Conservation (phyloP, 2,329 filamentous ascomycete genomes). For the Cercospora sojina region DNA sequence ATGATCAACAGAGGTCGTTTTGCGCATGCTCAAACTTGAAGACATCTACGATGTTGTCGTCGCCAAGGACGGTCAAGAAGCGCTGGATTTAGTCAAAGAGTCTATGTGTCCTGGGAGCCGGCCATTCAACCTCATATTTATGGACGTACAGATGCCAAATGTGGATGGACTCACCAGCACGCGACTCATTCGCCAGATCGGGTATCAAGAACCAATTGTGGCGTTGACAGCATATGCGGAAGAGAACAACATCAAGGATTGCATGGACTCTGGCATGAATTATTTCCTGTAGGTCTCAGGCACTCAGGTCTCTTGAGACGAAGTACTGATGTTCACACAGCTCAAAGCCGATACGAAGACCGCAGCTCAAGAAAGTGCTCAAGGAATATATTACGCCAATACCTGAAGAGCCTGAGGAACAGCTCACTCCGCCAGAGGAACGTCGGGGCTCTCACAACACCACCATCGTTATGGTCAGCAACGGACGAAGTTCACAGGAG, state of each 20-base stretch:
- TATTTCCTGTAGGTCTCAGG: conserved; percentile 63
- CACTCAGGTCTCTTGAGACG: background rate
- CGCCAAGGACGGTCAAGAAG: conserved; percentile 65
- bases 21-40: conserved; percentile 70
- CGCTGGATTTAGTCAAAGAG: conserved; percentile 79
- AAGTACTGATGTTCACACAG: conserved; percentile 8
- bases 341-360: conserved; percentile 68
- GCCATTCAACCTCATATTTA: conserved; percentile 85
- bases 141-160: conserved; percentile 50
- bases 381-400: conserved; percentile 64
- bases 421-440: conserved; percentile 6
- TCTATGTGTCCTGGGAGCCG: conserved; percentile 65
- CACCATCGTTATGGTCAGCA: conserved; percentile 22
- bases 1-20: conserved; percentile 47
- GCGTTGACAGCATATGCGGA: conserved; percentile 88
- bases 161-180: conserved; percentile 87
- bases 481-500: conserved; percentile 3
- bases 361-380: conserved; percentile 80
- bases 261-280: conserved; percentile 86
- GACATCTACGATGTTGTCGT: conserved; percentile 85
- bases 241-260: conserved; percentile 67
- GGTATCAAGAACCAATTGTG: conserved; percentile 87
- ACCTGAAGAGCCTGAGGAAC: conserved; percentile 25
- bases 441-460: conserved; percentile 14
- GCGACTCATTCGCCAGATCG: conserved; percentile 78